Evolutionary conservation across 352 stramenopile species (phyloP).

Genomic region (Globisporangium yorkense): DNA sequence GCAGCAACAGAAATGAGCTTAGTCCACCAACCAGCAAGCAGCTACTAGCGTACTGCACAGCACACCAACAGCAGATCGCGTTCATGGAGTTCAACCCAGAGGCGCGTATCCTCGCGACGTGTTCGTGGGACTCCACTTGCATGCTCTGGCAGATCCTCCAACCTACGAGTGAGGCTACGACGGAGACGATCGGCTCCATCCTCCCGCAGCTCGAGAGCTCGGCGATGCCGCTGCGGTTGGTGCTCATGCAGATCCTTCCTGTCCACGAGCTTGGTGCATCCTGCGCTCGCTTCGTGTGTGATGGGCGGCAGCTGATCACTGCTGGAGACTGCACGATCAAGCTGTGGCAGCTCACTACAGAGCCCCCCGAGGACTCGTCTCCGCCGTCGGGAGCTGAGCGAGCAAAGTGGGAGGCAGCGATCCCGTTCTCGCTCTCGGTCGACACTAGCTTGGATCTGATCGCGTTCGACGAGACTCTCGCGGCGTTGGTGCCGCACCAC

Average conservation of each 20-base stretch:
- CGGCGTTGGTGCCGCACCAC: constrained; percentile 29
- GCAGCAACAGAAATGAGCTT: neutral
- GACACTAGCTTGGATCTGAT: constrained; percentile 29
- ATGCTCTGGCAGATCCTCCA: constrained; percentile 37
- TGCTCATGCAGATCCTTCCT: constrained; percentile 32
- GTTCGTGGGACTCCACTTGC: constrained; percentile 57
- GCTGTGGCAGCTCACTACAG: constrained; percentile 29
- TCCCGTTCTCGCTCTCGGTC: constrained; percentile 34
- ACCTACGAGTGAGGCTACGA: neutral
- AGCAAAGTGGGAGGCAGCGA: constrained; percentile 26
- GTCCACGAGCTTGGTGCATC: constrained; percentile 31
- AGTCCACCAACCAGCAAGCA: too few species aligned
- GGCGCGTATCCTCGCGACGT: constrained; percentile 31
- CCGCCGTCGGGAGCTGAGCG: constrained; percentile 11
- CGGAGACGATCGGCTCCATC: neutral
- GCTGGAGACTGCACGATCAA: constrained; percentile 39
- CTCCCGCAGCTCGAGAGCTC: neutral
- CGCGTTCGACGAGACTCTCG: constrained; percentile 35
- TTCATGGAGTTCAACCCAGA: constrained; percentile 35
- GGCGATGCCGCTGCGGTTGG: constrained; percentile 3
- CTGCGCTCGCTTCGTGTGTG: constrained; percentile 24
- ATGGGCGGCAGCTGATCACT: constrained; percentile 37
- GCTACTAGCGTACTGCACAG: neutral
- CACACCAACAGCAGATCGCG: constrained; percentile 54
- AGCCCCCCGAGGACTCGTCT: neutral